Conservation (phyloP, 2,329 filamentous ascomycete genomes). For the Monosporascus sp. region DNA sequence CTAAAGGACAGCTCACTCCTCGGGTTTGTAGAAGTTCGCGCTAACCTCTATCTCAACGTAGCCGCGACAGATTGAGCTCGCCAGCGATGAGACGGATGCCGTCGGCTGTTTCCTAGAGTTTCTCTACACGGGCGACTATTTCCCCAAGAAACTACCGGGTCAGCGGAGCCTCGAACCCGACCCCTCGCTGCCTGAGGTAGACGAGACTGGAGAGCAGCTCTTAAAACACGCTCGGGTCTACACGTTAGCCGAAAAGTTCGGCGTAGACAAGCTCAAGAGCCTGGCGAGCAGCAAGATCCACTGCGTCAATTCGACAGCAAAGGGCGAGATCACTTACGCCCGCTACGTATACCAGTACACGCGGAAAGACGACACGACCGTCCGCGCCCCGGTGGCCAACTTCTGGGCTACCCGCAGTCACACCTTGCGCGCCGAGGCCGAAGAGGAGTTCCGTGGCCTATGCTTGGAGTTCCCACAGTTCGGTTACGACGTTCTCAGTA, state of each 20-base stretch:
- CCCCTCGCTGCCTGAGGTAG: conserved; percentile 57
- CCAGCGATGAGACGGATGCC: conserved; percentile 63
- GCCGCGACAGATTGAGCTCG: conserved; percentile 65
- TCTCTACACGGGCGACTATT: conserved; percentile 83
- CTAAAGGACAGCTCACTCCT: not conserved
- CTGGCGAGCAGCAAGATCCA: conserved; percentile 88
- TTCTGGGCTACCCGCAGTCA: conserved; percentile 84
- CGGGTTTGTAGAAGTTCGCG: not conserved
- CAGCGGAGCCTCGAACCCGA: conserved; percentile 66
- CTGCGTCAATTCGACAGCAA: conserved; percentile 79
- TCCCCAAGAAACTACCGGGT: conserved; percentile 61
- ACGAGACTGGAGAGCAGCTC: conserved; percentile 76
- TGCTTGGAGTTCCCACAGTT: conserved; percentile 90
- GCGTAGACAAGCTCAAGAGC: conserved; percentile 61
- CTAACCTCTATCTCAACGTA: conserved; percentile 15
- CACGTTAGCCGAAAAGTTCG: conserved; percentile 78
- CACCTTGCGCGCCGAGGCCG: conserved; percentile 77
- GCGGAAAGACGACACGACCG: conserved; percentile 59
- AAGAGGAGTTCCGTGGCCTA: conserved; percentile 76
- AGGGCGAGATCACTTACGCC: conserved; percentile 87
- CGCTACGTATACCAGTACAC: conserved; percentile 85
- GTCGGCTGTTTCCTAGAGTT: conserved; percentile 77
- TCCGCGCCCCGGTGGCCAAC: conserved; percentile 78
- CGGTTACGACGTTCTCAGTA: conserved; percentile 85
- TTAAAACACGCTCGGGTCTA: conserved; percentile 87